A percentile compares a stretch with the other conserved stretches of the same genome.
Evolutionary conservation across 2,329 filamentous ascomycete species (phyloP).

Genomic region (Chaetomiaceae sp.): DNA sequence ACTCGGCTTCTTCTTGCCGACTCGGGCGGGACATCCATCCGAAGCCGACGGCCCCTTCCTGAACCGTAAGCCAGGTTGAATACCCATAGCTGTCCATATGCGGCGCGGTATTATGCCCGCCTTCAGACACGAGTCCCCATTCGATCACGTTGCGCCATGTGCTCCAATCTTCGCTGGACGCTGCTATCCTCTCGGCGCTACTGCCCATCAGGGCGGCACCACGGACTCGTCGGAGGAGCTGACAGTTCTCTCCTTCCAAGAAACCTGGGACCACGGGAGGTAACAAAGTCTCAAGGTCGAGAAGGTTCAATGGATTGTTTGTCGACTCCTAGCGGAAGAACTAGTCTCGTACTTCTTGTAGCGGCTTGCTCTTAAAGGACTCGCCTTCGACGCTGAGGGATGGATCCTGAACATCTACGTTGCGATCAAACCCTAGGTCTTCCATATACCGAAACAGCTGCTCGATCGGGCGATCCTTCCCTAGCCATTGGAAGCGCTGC

Average conservation of each 20-base stretch:
- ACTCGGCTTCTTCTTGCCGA: background rate
- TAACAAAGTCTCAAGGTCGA: conserved; percentile 30
- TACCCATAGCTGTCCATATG: conserved; percentile 35
- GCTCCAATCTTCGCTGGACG: conserved; percentile 30
- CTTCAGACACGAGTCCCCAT: conserved; percentile 33
- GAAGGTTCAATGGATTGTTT: conserved; percentile 28
- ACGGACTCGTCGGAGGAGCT: conserved; percentile 29
- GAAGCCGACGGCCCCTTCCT: background rate
- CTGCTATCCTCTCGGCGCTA: conserved; percentile 29
- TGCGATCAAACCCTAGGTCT: no score
- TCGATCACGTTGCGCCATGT: conserved; percentile 33
- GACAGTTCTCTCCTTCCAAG: conserved; percentile 29
- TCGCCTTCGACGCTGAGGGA: no score
- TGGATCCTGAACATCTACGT: no score
- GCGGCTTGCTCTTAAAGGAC: no score
- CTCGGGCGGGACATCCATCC: background rate
- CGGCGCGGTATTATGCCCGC: conserved; percentile 33
- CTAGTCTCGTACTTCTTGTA: no score
- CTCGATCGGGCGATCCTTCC: no score
- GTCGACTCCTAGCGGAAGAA: background rate
- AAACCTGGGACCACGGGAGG: conserved; percentile 28
- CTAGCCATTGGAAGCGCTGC: no score
- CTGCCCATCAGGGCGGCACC: conserved; percentile 35
- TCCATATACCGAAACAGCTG: no score
- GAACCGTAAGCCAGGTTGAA: conserved; percentile 34